These are phyloP conservation scores for Mimosa pudica DNA, from an alignment of 306 rosid genomes.

Conservation along the genomic window DNA sequence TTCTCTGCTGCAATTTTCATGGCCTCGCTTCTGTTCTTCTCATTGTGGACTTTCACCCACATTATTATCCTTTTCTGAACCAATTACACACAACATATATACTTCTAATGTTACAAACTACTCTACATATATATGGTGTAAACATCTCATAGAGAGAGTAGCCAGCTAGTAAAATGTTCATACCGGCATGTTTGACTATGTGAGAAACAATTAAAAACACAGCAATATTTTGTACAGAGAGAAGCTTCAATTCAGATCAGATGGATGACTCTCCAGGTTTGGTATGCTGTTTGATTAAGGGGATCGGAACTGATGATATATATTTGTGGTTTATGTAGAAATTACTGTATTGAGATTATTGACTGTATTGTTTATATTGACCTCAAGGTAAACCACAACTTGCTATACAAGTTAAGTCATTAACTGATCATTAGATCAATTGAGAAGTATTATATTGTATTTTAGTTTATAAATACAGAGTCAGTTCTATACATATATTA, in stretches of 20 bases:
- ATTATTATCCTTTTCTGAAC: slow-evolving; percentile 34
- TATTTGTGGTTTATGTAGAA: neutral
- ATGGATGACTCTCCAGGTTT: neutral
- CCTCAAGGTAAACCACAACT: neutral
- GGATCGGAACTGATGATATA: neutral
- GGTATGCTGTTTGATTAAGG: neutral
- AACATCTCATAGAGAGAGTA: neutral
- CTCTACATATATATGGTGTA: too few relatives aligned
- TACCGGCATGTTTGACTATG: neutral
- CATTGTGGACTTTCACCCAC: slow-evolving; percentile 20
- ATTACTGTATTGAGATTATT: neutral
- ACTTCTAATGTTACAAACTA: neutral
- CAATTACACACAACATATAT: neutral
- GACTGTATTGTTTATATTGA: slow-evolving; percentile 3
- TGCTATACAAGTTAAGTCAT: neutral
- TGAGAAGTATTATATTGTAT: neutral
- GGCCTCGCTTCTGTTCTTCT: slow-evolving; percentile 37
- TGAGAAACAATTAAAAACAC: too few relatives aligned
- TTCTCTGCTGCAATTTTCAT: slow-evolving; percentile 37
- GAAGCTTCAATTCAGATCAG: neutral
- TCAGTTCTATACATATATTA: neutral
- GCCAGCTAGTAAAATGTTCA: neutral
- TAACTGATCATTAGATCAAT: neutral
- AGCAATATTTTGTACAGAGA: neutral
- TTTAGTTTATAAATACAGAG: neutral